These are phyloP conservation scores for Paramecium caudatum DNA, from an alignment of 73 alveolate species.

Conservation along the genomic window DNA sequence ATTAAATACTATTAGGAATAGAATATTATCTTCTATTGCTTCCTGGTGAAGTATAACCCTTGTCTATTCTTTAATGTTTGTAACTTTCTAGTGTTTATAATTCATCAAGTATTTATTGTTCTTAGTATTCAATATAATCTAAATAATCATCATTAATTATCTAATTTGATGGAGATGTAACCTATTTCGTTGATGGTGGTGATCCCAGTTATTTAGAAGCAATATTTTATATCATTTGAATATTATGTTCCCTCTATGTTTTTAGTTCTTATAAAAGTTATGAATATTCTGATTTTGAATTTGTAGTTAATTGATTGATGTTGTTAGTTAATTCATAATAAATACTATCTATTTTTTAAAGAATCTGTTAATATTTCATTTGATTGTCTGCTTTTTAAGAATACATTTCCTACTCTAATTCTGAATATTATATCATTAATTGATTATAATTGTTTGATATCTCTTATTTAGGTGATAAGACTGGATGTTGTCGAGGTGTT, in stretches of 20 bases:
- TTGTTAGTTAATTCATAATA: slow-evolving; percentile 11
- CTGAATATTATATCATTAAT: slow-evolving; percentile 24
- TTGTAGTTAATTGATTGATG: not conserved
- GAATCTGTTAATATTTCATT: not conserved
- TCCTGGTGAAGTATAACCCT: too few relatives aligned
- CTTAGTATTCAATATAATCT: not conserved
- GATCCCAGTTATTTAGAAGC: not conserved
- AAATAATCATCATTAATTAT: too few relatives aligned
- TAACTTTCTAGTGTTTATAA: slow-evolving; percentile 6
- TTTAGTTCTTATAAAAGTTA: not conserved
- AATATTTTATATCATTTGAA: not conserved
- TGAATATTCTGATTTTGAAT: not conserved
- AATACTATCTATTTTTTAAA: not conserved
- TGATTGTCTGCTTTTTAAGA: slow-evolving; percentile 4
- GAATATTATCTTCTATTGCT: too few relatives aligned
- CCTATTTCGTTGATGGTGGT: too few relatives aligned
- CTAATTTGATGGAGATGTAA: too few relatives aligned
- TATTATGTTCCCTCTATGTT: slow-evolving; percentile 25
- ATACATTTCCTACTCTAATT: slow-evolving; percentile 35
- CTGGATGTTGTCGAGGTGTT: not conserved
- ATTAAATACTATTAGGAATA: too few relatives aligned
- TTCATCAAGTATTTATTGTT: not conserved
- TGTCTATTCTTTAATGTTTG: not conserved
- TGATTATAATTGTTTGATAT: not conserved
- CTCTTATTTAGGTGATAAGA: not conserved